Evolutionary conservation across 1,284 basidiomycete species (phyloP).

Genomic region (Sporisorium iseilematis-ciliati): DNA sequence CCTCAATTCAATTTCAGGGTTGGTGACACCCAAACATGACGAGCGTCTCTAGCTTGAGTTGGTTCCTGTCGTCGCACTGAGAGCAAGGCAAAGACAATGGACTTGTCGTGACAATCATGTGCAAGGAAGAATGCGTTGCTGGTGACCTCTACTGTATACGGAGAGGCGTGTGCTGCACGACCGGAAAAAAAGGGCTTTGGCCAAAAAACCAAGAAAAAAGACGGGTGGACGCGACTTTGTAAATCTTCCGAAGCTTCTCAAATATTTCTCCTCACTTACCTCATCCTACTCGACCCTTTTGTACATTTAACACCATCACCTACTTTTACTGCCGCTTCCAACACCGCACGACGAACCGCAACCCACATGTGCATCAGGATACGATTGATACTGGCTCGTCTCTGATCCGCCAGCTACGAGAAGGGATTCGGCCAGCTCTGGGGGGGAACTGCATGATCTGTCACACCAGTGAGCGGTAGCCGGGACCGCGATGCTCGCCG

Average conservation of each 20-base stretch:
- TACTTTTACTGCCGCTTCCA: neutral
- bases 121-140: too few relatives aligned
- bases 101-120: neutral
- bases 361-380: neutral
- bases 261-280: slow-evolving; percentile 15
- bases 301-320: neutral
- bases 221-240: slow-evolving; percentile 29
- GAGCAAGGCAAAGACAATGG: neutral
- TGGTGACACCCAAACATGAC: slow-evolving; percentile 11
- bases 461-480: slow-evolving; percentile 20
- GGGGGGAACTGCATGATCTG: slow-evolving; percentile 22
- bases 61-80: neutral
- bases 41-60: neutral
- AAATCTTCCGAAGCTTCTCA: slow-evolving; percentile 15
- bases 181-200: neutral
- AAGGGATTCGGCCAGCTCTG: neutral
- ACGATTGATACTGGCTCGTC: neutral
- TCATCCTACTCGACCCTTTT: slow-evolving; percentile 11
- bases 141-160: too few relatives aligned
- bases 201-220: slow-evolving; percentile 13
- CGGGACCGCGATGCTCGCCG: slow-evolving; percentile 38
- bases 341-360: neutral
- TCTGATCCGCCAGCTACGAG: slow-evolving; percentile 5
- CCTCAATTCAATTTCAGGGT: slow-evolving; percentile 2
- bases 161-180: too few relatives aligned